These are phyloP conservation scores for Crucihimalaya himalaica DNA, from an alignment of 345 rosid species.

Conservation along the genomic window DNA sequence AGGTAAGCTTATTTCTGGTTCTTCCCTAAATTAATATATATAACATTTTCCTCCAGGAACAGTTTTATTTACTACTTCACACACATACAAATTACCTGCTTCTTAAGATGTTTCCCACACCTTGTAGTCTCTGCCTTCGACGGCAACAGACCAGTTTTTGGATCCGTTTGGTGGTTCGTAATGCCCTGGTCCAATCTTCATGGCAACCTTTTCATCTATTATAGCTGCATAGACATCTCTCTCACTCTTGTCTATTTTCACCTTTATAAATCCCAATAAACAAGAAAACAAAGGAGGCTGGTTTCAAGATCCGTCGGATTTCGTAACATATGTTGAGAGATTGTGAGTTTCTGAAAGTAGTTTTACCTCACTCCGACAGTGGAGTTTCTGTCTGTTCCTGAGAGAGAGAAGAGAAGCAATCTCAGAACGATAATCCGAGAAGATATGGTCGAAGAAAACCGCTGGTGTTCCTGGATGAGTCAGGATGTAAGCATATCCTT, in stretches of 20 bases:
- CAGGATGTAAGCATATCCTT: slow-evolving; percentile 93
- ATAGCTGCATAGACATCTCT: slow-evolving; percentile 88
- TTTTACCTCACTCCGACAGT: slow-evolving; percentile 80
- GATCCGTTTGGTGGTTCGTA: slow-evolving; percentile 67
- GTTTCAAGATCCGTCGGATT: neutral
- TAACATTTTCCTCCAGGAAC: slow-evolving; percentile 22
- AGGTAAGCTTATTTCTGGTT: slow-evolving; percentile 20
- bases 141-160: slow-evolving; percentile 59
- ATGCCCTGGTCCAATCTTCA: slow-evolving; percentile 94
- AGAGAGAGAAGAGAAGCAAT: slow-evolving; percentile 70
- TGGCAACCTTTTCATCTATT: slow-evolving; percentile 70
- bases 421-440: slow-evolving; percentile 67
- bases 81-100: neutral
- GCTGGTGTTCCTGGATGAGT: slow-evolving; percentile 99
- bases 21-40: slow-evolving; percentile 14
- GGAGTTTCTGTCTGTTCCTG: slow-evolving; percentile 71
- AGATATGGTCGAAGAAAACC: slow-evolving; percentile 83
- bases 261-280: slow-evolving; percentile 41
- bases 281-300: slow-evolving; percentile 8
- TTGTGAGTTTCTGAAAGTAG: slow-evolving; percentile 20
- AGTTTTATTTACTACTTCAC: slow-evolving; percentile 25
- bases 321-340: neutral
- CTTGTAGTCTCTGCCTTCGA: slow-evolving; percentile 84
- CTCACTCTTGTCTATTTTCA: slow-evolving; percentile 69
- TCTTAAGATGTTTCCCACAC: slow-evolving; percentile 80